Evolutionary conservation across 169 alveolate genomes (phyloP), one percentile per base, ranked within the genome.

Genomic region (Plasmodium ovale): DNA sequence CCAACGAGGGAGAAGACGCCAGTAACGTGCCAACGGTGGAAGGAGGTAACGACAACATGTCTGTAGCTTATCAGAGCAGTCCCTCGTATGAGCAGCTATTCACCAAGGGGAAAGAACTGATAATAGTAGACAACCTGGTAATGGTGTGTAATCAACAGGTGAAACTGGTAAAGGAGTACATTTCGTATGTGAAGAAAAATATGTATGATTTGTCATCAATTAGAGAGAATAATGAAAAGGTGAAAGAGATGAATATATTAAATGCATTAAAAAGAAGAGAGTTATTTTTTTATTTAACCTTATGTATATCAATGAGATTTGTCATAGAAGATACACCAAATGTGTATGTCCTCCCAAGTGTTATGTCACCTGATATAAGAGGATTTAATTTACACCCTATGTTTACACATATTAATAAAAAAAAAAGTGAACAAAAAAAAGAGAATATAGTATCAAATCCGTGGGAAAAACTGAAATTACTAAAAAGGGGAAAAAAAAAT

Each of bases 301-400:
- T 85, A 35, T 54, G 77, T 16, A 59, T 85, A 47, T 67, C 91
- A 1, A 56, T 85, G 74, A 85, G 47, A 21, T 85, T 68, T 71
- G 71, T 42, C 23, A 53, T 39, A 58, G 91, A 85, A 35, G 39
- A 39, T 6, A 21, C 64, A 19, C 87, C 91, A 69, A 53, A 58
- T 33, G 73, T 68, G 10, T 85, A 85, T 56, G 12, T 39, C 16
- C 14, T 64, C 14, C 73, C 87, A 5, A 27, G 3, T 3, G 21
- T 9, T 23, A n/a, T 58, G 21, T n/a, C 14, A 4, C 91, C 91
- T 37, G 87, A 69, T 31, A 68, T 85, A 10, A 53, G 91, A 54
- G 91, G 91, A 2, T 85, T 85, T 62, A 85, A 68, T 69, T 69
- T 85, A 62, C 85, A 85, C 33, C 91, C 91, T 44, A 69, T 69